Conservation (phyloP, 257 asterid species). For the Solanum ossicruentum region DNA sequence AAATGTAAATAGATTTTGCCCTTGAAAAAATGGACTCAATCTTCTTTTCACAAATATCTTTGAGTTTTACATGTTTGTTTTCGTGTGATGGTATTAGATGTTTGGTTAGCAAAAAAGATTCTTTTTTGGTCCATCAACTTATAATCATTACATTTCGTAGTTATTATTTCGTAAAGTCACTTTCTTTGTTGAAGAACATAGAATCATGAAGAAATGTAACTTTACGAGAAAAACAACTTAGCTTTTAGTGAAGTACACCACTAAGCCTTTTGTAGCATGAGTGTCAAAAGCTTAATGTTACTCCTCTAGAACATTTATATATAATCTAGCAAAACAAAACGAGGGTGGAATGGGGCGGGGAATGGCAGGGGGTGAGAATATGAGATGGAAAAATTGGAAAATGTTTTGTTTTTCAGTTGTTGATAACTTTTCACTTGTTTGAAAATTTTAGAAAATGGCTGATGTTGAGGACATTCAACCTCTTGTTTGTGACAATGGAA, state of each 20-base stretch:
- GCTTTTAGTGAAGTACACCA: too few relatives aligned
- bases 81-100: not conserved
- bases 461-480: slow-evolving; percentile 14
- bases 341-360: not conserved
- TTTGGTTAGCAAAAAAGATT: not conserved
- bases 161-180: not conserved
- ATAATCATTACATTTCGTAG: not conserved
- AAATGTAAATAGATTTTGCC: not conserved
- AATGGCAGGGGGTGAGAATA: too few relatives aligned
- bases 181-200: not conserved
- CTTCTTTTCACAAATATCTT: not conserved
- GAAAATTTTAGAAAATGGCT: slow-evolving; percentile 9
- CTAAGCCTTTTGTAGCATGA: too few relatives aligned
- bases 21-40: not conserved
- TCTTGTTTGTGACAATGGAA: slow-evolving; percentile 18
- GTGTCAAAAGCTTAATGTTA: too few relatives aligned
- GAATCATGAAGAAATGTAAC: not conserved
- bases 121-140: not conserved
- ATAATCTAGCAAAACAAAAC: not conserved
- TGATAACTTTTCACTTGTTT: not conserved
- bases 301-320: too few relatives aligned
- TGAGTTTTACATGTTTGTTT: not conserved
- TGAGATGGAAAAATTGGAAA: too few relatives aligned
- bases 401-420: not conserved
- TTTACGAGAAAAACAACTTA: not conserved